Conservation (phyloP, 2,329 filamentous ascomycete species). For the Penicillium sp. region DNA sequence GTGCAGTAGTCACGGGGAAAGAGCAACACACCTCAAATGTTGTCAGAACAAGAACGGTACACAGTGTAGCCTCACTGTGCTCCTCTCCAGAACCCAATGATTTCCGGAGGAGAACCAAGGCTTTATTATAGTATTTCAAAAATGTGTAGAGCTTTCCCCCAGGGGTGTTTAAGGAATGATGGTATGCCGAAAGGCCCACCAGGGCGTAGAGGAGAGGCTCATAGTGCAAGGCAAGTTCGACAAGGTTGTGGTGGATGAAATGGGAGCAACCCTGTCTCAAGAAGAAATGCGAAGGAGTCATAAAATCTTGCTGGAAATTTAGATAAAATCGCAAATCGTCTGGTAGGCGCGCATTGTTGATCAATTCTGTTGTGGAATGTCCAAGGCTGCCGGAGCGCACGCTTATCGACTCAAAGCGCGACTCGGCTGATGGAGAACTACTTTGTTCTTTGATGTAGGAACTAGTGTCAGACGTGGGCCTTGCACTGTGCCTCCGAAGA, state of each 20-base stretch:
- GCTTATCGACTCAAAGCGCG: conserved; percentile 38
- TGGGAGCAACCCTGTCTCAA: conserved; percentile 67
- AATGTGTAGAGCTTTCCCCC: conserved; percentile 76
- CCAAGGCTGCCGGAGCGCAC: conserved; percentile 33
- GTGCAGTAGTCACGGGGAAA: not conserved
- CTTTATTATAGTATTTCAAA: conserved; percentile 84
- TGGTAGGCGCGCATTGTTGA: conserved; percentile 39
- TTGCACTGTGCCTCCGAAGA: conserved; percentile 26
- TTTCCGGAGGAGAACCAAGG: conserved; percentile 71
- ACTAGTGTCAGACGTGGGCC: conserved; percentile 33
- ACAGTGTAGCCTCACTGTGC: conserved; percentile 69
- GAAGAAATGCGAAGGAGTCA: conserved; percentile 80
- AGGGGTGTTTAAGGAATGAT: conserved; percentile 68
- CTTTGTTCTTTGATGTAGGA: conserved; percentile 46
- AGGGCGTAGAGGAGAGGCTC: conserved; percentile 83
- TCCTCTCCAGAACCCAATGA: conserved; percentile 69
- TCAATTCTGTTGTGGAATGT: conserved; percentile 26
- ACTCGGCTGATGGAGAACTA: conserved; percentile 54
- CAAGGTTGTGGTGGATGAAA: conserved; percentile 71
- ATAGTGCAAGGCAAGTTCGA: conserved; percentile 70
- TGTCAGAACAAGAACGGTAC: conserved; percentile 87
- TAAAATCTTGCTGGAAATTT: conserved; percentile 71
- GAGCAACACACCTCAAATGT: conserved; percentile 74
- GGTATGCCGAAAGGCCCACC: conserved; percentile 85
- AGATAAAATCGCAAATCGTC: conserved; percentile 75